Base-by-base conservation (phyloP, 176 grass and related monocot species). In the Aegilops speltoides region DNA sequence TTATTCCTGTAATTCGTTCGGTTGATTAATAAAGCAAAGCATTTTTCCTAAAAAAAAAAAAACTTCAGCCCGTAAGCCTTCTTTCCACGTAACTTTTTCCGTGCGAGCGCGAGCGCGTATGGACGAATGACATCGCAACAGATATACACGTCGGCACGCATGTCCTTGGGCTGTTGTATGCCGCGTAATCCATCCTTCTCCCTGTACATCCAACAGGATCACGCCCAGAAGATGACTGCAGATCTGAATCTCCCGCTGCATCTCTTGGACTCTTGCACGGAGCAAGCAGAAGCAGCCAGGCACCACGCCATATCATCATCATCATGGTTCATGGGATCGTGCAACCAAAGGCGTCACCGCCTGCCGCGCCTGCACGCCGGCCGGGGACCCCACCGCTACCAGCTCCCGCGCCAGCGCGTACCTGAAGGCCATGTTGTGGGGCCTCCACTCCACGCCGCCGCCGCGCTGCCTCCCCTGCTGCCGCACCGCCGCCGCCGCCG, bases 401-500 rank as follows among this genome's bases (percentile, higher is more conserved):
- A 91, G 85, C 52, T 97, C 90, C 83, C 59, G 88, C 15, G 94
- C 65, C 37, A 97, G 82, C 69, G 91, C 65, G 77, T 97, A 99
- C 40, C 97, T 56, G 89, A 99, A 99, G 23, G 89, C 79, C 68
- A 81, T 89, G 84, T 84, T 94, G 68, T 93, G 97, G 68, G 97
- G 90, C 69, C 76, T 76, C 92, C 97, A 96, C 83, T 94, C 92
- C 46, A 99, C 86, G 79, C 73, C 66, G 45, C n/a, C 69, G 60
- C 83, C 11, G 89, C 82, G 81, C 89, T 26, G 43, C 19, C 50
- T 46, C 36, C 76, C 70, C 81, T 68, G 79, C 61, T 83, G 83
- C 73, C 40, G 38, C 86, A 31, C 83, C 70, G 85, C 24, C 73
- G 68, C 74, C 86, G 25, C 83, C 70, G 85, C 24, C 73, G 68